phyloP scores from a whole-genome alignment of 192 early-diverging fungal species.

The Coemansia sp. region DNA sequence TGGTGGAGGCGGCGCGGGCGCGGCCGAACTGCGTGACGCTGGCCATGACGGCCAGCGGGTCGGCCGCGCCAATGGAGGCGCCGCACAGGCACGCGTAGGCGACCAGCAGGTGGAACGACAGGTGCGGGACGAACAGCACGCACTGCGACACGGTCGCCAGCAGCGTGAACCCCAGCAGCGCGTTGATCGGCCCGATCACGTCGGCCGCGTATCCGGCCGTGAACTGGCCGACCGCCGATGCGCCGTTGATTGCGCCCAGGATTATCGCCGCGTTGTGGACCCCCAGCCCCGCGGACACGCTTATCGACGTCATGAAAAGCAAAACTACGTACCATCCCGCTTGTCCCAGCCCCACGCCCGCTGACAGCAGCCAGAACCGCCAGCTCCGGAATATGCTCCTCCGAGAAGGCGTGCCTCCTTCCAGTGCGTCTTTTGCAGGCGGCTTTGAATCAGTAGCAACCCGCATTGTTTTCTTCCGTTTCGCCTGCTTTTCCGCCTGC shows the following conservation, averaged over 20 bases:
- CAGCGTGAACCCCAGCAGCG: conserved; percentile 21
- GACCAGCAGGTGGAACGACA: conserved; percentile 28
- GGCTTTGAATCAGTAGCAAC: neutral
- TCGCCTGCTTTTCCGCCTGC: neutral
- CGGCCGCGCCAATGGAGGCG: conserved; percentile 33
- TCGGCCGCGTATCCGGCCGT: conserved; percentile 41
- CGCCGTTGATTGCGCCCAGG: conserved; percentile 39
- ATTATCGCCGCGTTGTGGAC: conserved; percentile 47
- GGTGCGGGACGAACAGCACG: conserved; percentile 29
- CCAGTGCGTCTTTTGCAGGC: no score
- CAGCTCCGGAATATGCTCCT: conserved; percentile 16
- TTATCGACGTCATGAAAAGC: conserved; percentile 39
- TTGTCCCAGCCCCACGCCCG: conserved; percentile 37
- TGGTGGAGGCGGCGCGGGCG: conserved; percentile 15
- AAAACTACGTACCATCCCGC: conserved; percentile 44
- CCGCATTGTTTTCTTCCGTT: neutral
- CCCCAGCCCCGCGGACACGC: conserved; percentile 38
- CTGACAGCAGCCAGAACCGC: conserved; percentile 40
- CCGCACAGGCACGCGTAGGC: conserved; percentile 42
- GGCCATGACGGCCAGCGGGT: conserved; percentile 42
- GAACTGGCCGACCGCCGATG: conserved; percentile 44
- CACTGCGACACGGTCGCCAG: conserved; percentile 28
- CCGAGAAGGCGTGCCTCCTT: no score
- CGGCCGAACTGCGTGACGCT: conserved; percentile 37
- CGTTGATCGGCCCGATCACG: conserved; percentile 33